Evolutionary conservation across 1,139 yeast species (phyloP), one percentile per base, ranked within the genome.

Genomic region (Suhomyces taliae): DNA sequence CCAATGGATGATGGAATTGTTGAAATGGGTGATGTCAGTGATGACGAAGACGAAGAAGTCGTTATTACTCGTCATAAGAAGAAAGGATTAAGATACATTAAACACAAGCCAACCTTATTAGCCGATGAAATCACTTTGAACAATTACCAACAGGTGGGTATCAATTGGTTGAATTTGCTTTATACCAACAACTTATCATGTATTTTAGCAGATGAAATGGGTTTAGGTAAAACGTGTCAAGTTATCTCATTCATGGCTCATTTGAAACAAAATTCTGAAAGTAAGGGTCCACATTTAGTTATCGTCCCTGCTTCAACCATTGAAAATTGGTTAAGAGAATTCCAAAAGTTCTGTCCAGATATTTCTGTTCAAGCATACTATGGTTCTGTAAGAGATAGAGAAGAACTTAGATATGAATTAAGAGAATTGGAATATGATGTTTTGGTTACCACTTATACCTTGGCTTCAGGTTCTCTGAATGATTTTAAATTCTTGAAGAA

Each of bases 191-290:
- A 82, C 26, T 74, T 93, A 48, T 90, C 97, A 8, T 91, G 99
- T 69, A 93, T 93, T 49, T 73, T 93, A 42, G 99, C 99, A 0
- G 99, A 93, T 68, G 99, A 93, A 66, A 90, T 91, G 98, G 98
- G 98, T 10, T 73, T 93, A 44, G 99, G 99, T 48, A 93, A 93
- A 64, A 93, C 98, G 0, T 87, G 96, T 65, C 98, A 93, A 68
- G 96, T 93, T 29, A 90, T 93, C 67, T 80, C 97, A n/a, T 91
- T 93, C 61, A 70, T 93, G 62, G 90, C 98, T 1, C 85, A 87
- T 60, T 74, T 93, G 57, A 87, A 89, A 60, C 86, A 88, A 55
- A 73, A 58, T 4, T 79, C 79, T 7, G 65, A 59, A 26, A 63
- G 68, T 37, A 65, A 69, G 7, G 91, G 93, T 0, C 95, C 95